Conservation (phyloP, 129 eudicot genomes). For the Ambrosia artemisiifolia region DNA sequence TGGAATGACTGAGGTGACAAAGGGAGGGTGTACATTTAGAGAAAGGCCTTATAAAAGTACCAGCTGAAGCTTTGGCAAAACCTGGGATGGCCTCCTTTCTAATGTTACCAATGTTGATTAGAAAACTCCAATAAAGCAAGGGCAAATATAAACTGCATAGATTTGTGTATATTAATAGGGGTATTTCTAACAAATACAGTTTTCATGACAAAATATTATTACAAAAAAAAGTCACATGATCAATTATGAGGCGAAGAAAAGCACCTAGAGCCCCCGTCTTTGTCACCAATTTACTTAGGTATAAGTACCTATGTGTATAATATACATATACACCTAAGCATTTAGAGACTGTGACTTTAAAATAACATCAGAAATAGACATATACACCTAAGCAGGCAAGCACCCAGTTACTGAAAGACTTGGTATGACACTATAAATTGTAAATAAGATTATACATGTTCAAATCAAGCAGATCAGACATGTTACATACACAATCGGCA, state of each 20-base stretch:
- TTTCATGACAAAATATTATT: not conserved
- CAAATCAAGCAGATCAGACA: no score
- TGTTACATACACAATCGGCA: no score
- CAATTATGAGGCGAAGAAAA: constrained; percentile 68
- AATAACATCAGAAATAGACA: not conserved
- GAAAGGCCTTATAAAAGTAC: constrained; percentile 18
- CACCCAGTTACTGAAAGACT: no score
- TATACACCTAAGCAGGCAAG: no score
- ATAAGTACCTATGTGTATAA: constrained; percentile 53
- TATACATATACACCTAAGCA: not conserved
- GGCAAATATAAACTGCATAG: constrained; percentile 73
- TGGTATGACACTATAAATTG: no score
- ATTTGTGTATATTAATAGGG: not conserved
- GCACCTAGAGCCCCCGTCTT: constrained; percentile 76
- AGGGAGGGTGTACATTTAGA: no score
- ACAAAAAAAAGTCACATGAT: constrained; percentile 61
- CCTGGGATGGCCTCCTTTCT: constrained; percentile 73
- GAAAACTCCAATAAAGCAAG: constrained; percentile 73
- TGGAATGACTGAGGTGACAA: no score
- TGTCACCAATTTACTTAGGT: constrained; percentile 73
- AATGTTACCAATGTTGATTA: constrained; percentile 67
- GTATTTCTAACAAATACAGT: not conserved
- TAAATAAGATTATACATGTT: no score
- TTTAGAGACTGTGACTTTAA: not conserved
- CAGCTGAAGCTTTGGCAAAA: constrained; percentile 89